Base-by-base conservation (phyloP, 2,329 filamentous ascomycete species). In the Cadophora sp. region DNA sequence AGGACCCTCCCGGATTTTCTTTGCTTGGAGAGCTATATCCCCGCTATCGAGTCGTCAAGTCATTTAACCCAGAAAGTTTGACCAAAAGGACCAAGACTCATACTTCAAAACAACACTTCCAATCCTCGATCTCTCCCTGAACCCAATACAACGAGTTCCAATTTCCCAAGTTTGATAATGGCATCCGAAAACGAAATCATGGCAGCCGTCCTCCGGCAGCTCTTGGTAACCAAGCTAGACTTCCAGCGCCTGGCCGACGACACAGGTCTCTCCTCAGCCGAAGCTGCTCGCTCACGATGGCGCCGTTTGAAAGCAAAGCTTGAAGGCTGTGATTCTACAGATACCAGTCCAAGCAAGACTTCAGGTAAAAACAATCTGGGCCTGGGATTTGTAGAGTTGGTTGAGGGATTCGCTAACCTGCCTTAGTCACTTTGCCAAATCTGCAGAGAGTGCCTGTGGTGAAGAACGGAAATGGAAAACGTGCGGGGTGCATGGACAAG, bases 221-320 rank as follows among this genome's bases (percentile, higher is more conserved):
- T 59, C 22, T 30, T 30, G n/a, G 56, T 59, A 5, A 59, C 39
- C 1, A 43, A 59, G 41, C 22, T 59, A 5, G 55, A 59, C 18
- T 59, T 43, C 41, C 36, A 59, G 16, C 56, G 36, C 6, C 14
- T 59, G 22, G 36, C 56, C 11, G 41, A 45, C 20, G 56, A 59
- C 39, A 59, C 24, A 1, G 39, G 22, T 43, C 56, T 59, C 16
- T 45, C 56, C 11, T 45, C 39, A 8, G 39, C 56, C 5, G 56
- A 59, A 8, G 56, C 56, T 18, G 56, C 56, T 43, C 56, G 56
- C 9, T 59, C 56, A 9, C 36, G 56, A 59, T 59, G 39, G 56
- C 36, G 39, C 11, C 56, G 56, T n/a, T 45, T 59, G 56, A 59
- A 59, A 5, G 20, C 14, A 4, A 59, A 59, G 5, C 41, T 59